These are phyloP conservation scores for Coniferiporia sulphurascens DNA, from an alignment of 1,284 basidiomycete genomes.

Conservation along the genomic window DNA sequence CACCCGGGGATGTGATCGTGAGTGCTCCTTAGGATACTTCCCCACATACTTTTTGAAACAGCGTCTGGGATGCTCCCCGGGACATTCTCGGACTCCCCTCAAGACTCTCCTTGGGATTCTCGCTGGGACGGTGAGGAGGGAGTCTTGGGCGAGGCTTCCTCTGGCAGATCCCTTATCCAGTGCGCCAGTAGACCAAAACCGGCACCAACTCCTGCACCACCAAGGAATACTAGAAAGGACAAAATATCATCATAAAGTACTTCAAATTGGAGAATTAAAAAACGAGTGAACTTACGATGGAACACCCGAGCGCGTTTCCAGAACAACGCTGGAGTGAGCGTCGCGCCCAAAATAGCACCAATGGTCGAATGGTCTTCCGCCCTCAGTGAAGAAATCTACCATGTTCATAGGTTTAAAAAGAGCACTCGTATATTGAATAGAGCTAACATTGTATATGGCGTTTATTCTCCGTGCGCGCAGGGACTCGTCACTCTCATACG, in stretches of 20 bases:
- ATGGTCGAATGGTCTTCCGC: conserved; percentile 19
- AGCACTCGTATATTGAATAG: neutral
- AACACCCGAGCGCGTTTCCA: conserved; percentile 16
- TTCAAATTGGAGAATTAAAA: neutral
- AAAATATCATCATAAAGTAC: neutral
- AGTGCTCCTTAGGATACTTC: too few species aligned
- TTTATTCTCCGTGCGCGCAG: conserved; percentile 13
- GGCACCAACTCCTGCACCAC: conserved; percentile 16
- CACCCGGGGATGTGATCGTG: too few species aligned
- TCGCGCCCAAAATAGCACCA: conserved; percentile 15
- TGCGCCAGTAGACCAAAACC: conserved; percentile 16
- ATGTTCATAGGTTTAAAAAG: neutral
- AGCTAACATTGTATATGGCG: conserved; percentile 15
- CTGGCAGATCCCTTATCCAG: conserved; percentile 15
- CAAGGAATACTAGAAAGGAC: conserved; percentile 13
- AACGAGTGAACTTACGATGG: conserved; percentile 10
- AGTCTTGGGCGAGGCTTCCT: conserved; percentile 5
- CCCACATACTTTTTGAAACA: too few species aligned
- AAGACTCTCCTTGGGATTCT: neutral
- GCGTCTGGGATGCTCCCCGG: too few species aligned
- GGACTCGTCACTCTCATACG: conserved; percentile 5
- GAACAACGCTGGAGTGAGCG: conserved; percentile 16
- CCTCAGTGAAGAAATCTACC: conserved; percentile 14
- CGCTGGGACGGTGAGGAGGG: neutral
- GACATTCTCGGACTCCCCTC: neutral